These are phyloP conservation scores for Dactylellina parvicollis DNA, from an alignment of 2,329 filamentous ascomycete genomes.

Conservation along the genomic window DNA sequence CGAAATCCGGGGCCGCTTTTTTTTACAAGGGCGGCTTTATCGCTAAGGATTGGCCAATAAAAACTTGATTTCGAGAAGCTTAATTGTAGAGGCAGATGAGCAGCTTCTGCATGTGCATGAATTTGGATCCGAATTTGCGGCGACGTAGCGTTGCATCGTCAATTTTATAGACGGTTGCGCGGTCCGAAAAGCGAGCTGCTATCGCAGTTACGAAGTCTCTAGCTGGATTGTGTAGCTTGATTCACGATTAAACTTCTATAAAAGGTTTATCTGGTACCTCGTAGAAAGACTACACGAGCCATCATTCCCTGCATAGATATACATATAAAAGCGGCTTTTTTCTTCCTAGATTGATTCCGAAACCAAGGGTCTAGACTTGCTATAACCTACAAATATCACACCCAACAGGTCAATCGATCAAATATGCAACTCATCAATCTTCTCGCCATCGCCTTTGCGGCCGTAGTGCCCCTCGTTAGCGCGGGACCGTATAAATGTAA, in stretches of 20 bases:
- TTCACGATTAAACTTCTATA: too few relatives aligned
- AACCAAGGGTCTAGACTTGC: too few relatives aligned
- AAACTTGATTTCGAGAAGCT: conserved; percentile 17
- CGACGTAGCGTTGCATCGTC: conserved; percentile 10
- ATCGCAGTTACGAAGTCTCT: conserved; percentile 8
- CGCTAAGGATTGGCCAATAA: conserved; percentile 10
- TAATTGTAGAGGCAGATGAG: conserved; percentile 8
- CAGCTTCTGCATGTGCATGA: neutral
- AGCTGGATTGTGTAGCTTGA: neutral
- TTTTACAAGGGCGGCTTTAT: neutral
- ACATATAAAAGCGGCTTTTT: too few relatives aligned
- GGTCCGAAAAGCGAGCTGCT: conserved; percentile 26
- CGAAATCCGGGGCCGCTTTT: conserved; percentile 12
- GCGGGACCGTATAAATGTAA: conserved; percentile 34
- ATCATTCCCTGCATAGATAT: too few relatives aligned
- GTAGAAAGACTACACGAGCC: too few relatives aligned
- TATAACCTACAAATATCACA: neutral
- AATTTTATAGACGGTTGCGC: conserved; percentile 36
- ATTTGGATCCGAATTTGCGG: conserved; percentile 27
- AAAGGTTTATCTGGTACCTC: too few relatives aligned
- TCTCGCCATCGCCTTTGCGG: conserved; percentile 8
- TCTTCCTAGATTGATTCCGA: too few relatives aligned
- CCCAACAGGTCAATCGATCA: too few relatives aligned
- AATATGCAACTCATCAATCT: conserved; percentile 29
- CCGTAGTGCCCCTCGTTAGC: conserved; percentile 16